Evolutionary conservation across 2,329 filamentous ascomycete genomes (phyloP).

Genomic region (Westerdykella sp.): DNA sequence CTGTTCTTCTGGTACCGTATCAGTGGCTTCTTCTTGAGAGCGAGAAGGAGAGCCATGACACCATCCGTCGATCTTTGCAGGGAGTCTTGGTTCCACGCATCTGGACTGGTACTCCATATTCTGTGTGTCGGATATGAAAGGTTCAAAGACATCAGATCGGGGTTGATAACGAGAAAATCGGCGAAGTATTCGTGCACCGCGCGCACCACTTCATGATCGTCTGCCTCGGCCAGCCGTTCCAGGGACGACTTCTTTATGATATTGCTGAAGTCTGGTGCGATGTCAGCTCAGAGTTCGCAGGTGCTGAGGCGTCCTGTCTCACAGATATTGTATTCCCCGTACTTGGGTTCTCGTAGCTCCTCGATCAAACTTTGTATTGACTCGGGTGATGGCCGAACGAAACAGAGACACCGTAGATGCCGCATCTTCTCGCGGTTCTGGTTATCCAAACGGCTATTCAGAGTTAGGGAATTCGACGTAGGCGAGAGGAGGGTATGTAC

Average conservation of each 20-base stretch:
- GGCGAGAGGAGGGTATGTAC: slow-evolving; percentile 26
- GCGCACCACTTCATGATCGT: slow-evolving; percentile 95
- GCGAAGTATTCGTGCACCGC: slow-evolving; percentile 93
- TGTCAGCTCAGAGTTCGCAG: slow-evolving; percentile 13
- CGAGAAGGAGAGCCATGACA: slow-evolving; percentile 72
- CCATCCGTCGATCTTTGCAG: slow-evolving; percentile 84
- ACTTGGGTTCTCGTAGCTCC: slow-evolving; percentile 91
- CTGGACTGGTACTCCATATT: slow-evolving; percentile 75
- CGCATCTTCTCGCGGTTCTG: slow-evolving; percentile 91
- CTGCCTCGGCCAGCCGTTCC: slow-evolving; percentile 88
- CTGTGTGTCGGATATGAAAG: slow-evolving; percentile 65
- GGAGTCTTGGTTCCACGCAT: slow-evolving; percentile 86
- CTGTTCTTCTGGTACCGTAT: slow-evolving; percentile 93
- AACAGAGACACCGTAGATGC: slow-evolving; percentile 87
- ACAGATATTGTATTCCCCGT: slow-evolving; percentile 92
- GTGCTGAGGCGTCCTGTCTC: slow-evolving; percentile 9
- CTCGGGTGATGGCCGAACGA: slow-evolving; percentile 84
- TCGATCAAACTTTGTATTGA: slow-evolving; percentile 93
- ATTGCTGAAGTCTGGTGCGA: slow-evolving; percentile 73
- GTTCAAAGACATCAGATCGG: slow-evolving; percentile 80
- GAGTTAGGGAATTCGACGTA: slow-evolving; percentile 15
- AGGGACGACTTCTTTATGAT: slow-evolving; percentile 94
- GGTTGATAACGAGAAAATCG: slow-evolving; percentile 91
- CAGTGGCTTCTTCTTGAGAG: slow-evolving; percentile 92
- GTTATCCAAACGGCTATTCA: slow-evolving; percentile 70